Base-by-base conservation (phyloP, 176 grass and related monocot species). In the Ananas comosus region DNA sequence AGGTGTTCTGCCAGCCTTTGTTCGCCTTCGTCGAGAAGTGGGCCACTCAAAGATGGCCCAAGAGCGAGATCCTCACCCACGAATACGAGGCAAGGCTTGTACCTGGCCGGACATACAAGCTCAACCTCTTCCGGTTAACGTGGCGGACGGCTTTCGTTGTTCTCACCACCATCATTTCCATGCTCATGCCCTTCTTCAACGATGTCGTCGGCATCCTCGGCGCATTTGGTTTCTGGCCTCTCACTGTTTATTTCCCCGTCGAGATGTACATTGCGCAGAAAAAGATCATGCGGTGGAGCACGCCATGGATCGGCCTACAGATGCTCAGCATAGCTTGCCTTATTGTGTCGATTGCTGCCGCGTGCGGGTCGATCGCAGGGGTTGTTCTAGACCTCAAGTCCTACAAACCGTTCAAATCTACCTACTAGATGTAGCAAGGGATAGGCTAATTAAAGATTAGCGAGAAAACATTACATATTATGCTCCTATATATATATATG, bases 171-270 rank as follows among this genome's bases (percentile, higher is more conserved):
- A 12, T 80, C 67, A 66, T 85, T 48, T 76, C 83, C 25, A 85
- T 85, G 83, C 77, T 85, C 27, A 58, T 85, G 68, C 83, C 83
- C 9, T 85, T 85, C 83, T 85, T 85, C 72, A 85, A 85, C 68
- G 83, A 80, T 29, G 72, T 85, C 7, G 83, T 85, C 1, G 83
- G 83, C 51, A 72, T 85, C 68, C 77, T 85, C 14, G 76, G 76
- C 13, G 82, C 87, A 12, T 74, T 90, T 0, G 80, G 80, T 0
- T 90, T 90, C 80, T 90, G 87, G 87, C 87, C 87, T 16, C 87
- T 90, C 73, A 90, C 87, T 65, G 87, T 90, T 29, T 90, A 77
- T 69, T 90, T 90, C 72, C 87, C 87, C 9, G 76, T 87, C 0
- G 85, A 87, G 80, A 87, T 87, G 85, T 87, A 83, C 63, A 80